Conservation (phyloP, 2,329 filamentous ascomycete species). For the Scopulariopsis brevicaulis region DNA sequence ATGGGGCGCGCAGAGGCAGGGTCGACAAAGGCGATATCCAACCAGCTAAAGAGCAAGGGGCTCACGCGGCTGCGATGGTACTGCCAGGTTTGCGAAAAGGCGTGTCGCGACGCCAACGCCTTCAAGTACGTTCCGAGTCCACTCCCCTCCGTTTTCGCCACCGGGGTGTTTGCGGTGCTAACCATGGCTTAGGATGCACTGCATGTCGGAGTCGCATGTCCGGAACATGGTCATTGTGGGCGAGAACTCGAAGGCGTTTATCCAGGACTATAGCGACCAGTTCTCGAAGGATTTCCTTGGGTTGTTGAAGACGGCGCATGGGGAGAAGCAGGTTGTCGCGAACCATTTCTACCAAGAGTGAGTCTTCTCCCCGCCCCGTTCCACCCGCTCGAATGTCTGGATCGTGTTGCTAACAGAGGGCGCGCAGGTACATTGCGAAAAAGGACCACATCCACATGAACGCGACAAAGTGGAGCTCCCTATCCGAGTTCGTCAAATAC, state of each 20-base stretch:
- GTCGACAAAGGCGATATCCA: slow-evolving; percentile 79
- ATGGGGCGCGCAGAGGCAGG: slow-evolving; percentile 94
- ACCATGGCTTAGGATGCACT: slow-evolving; percentile 56
- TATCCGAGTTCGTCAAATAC: slow-evolving; percentile 85
- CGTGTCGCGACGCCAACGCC: slow-evolving; percentile 10
- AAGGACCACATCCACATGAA: slow-evolving; percentile 93
- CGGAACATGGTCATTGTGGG: slow-evolving; percentile 82
- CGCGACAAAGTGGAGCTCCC: slow-evolving; percentile 72
- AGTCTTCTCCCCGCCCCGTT: background rate
- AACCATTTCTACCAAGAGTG: slow-evolving; percentile 91
- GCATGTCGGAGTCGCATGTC: slow-evolving; percentile 73
- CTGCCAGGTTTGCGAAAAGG: slow-evolving; percentile 64
- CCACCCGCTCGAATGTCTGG: background rate
- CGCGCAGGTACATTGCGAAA: slow-evolving; percentile 59
- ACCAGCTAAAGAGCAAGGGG: slow-evolving; percentile 78
- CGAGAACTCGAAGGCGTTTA: slow-evolving; percentile 74
- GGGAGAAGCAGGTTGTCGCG: slow-evolving; percentile 78
- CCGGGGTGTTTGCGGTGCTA: background rate
- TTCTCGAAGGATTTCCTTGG: slow-evolving; percentile 73
- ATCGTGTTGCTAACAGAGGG: background rate
- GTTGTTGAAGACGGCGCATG: slow-evolving; percentile 71
- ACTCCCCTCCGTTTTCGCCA: background rate
- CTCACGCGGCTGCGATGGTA: slow-evolving; percentile 81
- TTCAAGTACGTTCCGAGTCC: slow-evolving; percentile 7
- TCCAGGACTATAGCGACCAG: slow-evolving; percentile 70